These are phyloP conservation scores for Aechmea fasciata DNA, from an alignment of 176 grass and related monocot genomes.

Conservation along the genomic window DNA sequence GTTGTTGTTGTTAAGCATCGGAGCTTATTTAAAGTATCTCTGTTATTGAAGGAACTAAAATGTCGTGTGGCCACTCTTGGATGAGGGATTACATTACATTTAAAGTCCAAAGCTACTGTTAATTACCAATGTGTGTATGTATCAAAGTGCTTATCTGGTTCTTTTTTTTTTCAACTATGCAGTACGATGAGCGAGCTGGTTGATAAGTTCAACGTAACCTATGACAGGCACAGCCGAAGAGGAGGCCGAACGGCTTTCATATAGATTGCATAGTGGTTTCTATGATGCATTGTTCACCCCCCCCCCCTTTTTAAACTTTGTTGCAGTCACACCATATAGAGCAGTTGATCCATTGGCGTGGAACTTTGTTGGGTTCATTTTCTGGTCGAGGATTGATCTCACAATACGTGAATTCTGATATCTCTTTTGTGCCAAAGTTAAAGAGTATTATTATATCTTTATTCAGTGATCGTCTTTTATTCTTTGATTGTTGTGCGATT, in stretches of 20 bases:
- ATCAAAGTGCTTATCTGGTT: constrained; percentile 2
- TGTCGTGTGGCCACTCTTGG: too few relatives aligned
- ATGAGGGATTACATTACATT: too few relatives aligned
- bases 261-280: constrained; percentile 20
- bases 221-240: constrained; percentile 66
- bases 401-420: too few relatives aligned
- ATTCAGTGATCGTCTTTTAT: too few relatives aligned
- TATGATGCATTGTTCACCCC: neutral
- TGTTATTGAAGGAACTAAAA: too few relatives aligned
- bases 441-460: too few relatives aligned
- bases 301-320: too few relatives aligned
- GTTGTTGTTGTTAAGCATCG: too few relatives aligned
- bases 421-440: neutral
- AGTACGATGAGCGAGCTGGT: constrained; percentile 95
- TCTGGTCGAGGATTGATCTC: constrained; percentile 7
- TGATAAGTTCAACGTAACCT: constrained; percentile 80
- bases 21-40: too few relatives aligned
- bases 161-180: constrained; percentile 16
- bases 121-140: neutral
- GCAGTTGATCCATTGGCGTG: neutral
- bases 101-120: neutral
- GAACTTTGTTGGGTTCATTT: constrained; percentile 16
- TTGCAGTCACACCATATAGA: constrained; percentile 5
- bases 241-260: constrained; percentile 87
- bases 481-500: too few relatives aligned